Percentiles rank a stretch among this genome's conserved stretches.
These are phyloP conservation scores for Sabuloglossum arenarium DNA, from an alignment of 495 filamentous ascomycete species.

Conservation along the genomic window DNA sequence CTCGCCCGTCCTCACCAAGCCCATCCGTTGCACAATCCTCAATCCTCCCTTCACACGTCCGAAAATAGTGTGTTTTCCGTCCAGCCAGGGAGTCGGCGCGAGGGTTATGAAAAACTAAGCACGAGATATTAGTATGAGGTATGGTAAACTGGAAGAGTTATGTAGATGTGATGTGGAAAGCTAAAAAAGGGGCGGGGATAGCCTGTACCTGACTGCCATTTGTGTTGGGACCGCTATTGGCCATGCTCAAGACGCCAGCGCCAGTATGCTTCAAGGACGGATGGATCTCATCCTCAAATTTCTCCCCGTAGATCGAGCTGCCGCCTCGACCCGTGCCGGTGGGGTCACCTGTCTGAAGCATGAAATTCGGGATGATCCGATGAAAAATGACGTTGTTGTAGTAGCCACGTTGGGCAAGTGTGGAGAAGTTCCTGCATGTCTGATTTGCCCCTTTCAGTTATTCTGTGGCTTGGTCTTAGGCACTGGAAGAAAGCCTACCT, in stretches of 20 bases:
- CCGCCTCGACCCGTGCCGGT: conserved; percentile 91
- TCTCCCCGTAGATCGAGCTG: conserved; percentile 75
- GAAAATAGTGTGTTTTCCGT: conserved; percentile 96
- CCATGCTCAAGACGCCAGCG: conserved; percentile 86
- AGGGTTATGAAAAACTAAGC: conserved; percentile 66
- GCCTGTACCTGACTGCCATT: conserved; percentile 54
- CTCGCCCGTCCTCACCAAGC: conserved; percentile 61
- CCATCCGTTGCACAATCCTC: conserved; percentile 70
- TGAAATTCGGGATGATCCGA: conserved; percentile 88
- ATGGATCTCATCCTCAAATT: conserved; percentile 85
- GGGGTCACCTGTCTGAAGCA: conserved; percentile 92
- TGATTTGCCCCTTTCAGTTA: conserved; percentile 8
- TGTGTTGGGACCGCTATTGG: conserved; percentile 82
- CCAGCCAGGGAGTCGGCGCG: conserved; percentile 89
- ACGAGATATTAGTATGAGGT: no score
- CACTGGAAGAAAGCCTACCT: conserved; percentile 19
- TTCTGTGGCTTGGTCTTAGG: not conserved
- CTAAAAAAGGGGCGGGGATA: not conserved
- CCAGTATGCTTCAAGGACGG: conserved; percentile 72
- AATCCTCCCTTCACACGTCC: conserved; percentile 77
- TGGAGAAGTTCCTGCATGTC: conserved; percentile 79
- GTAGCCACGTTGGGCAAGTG: conserved; percentile 60
- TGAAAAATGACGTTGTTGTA: conserved; percentile 77
- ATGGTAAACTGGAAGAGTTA: no score
- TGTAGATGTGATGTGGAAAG: no score